These are phyloP conservation scores for Stephania yunnanensis DNA, from an alignment of 164 flowering plant species.

Conservation along the genomic window DNA sequence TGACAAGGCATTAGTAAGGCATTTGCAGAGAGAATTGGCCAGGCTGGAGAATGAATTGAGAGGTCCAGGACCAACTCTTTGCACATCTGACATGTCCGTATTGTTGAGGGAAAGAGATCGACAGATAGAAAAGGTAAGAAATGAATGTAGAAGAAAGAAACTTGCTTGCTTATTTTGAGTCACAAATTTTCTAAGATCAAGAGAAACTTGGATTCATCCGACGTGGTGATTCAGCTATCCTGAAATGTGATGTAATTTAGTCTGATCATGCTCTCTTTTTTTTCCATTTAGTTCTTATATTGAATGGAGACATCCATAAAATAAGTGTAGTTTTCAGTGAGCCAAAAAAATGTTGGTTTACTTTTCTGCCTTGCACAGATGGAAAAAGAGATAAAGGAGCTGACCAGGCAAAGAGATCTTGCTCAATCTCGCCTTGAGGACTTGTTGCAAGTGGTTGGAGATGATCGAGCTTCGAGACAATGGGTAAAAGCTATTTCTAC, in stretches of 20 bases:
- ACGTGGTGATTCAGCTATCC: not conserved
- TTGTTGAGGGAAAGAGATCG: conserved; percentile 72
- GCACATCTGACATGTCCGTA: conserved; percentile 30
- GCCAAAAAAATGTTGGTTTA: not conserved
- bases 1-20: conserved; percentile 85
- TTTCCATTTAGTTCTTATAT: not conserved
- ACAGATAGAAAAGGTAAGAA: conserved; percentile 77
- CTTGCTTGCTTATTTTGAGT: not conserved
- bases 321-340: too few relatives aligned
- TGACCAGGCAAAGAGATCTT: conserved; percentile 68
- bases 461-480: conserved; percentile 39
- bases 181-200: not conserved
- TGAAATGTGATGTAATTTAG: not conserved
- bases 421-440: conserved; percentile 85
- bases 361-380: conserved; percentile 40
- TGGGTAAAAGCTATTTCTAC: conserved; percentile 23
- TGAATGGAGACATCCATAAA: not conserved
- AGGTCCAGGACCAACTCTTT: conserved; percentile 26
- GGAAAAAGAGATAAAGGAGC: conserved; percentile 77
- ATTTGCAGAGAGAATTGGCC: conserved; percentile 73
- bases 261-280: not conserved
- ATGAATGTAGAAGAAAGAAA: not conserved
- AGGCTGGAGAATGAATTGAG: conserved; percentile 67
- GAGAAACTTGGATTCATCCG: not conserved
- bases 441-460: conserved; percentile 48